Percentiles rank a stretch among this genome's conserved stretches.
phyloP scores from a whole-genome alignment of 345 rosid genomes.

The Rhodamnia argentea region DNA sequence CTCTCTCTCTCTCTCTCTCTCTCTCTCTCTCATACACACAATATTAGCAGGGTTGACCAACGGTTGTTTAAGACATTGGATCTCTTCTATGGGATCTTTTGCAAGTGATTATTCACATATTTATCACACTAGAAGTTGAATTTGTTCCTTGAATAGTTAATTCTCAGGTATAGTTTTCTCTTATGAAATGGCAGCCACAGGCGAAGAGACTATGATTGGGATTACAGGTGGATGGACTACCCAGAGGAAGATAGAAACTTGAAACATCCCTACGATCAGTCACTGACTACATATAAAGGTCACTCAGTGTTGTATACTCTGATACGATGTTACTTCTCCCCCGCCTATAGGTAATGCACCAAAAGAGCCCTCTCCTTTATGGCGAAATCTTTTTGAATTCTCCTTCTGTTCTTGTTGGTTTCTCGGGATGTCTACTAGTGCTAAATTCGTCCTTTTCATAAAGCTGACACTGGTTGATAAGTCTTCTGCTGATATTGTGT shows the following conservation, averaged over 20 bases:
- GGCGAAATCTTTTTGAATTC: neutral
- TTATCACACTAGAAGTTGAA: neutral
- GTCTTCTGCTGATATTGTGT: neutral
- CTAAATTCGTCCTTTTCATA: neutral
- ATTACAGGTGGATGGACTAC: conserved; percentile 54
- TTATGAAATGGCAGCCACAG: conserved; percentile 5
- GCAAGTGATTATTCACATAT: neutral
- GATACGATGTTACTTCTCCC: conserved; percentile 69
- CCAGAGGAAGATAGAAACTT: conserved; percentile 23
- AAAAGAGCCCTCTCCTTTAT: neutral
- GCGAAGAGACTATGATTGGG: conserved; percentile 28
- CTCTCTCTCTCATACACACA: neutral
- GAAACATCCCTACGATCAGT: conserved; percentile 48
- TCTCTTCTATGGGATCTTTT: neutral
- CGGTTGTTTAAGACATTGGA: neutral
- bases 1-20: neutral
- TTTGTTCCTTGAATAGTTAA: neutral
- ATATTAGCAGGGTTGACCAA: neutral
- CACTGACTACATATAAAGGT: conserved; percentile 55
- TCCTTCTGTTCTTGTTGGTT: neutral
- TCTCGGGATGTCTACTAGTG: neutral
- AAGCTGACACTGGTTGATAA: neutral
- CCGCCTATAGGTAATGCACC: conserved; percentile 36
- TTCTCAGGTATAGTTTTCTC: neutral
- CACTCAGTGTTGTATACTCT: conserved; percentile 51